These are phyloP conservation scores for Aspergillus pseudonomiae DNA, from an alignment of 2,329 filamentous ascomycete genomes.

Conservation along the genomic window DNA sequence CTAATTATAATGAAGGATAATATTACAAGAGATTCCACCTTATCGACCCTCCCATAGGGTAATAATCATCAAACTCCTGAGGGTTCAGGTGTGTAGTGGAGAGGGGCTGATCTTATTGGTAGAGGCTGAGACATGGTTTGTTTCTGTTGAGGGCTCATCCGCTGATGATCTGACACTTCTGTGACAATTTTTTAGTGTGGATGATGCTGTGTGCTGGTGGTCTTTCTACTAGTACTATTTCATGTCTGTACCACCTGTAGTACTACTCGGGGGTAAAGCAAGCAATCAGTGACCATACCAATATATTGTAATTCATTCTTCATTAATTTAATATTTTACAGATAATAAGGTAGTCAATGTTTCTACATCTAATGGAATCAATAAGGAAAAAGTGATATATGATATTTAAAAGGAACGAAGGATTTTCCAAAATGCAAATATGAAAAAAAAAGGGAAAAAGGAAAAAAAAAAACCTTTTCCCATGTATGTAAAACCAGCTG, in stretches of 20 bases:
- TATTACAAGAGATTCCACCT: not conserved
- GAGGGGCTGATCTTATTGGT: conserved; percentile 22
- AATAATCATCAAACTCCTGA: conserved; percentile 20
- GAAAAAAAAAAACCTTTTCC: not conserved
- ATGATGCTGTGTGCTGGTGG: not conserved
- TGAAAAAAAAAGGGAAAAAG: no score
- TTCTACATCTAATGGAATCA: not conserved
- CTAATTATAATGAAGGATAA: not conserved
- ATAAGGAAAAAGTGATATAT: not conserved
- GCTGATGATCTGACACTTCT: conserved; percentile 26
- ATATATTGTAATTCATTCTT: not conserved
- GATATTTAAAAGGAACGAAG: not conserved
- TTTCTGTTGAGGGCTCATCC: conserved; percentile 29
- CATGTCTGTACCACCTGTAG: not conserved
- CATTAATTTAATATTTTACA: not conserved
- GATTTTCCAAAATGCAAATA: not conserved
- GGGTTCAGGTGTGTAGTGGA: conserved; percentile 19
- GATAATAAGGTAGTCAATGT: not conserved
- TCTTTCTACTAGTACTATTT: no score
- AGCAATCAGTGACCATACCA: not conserved
- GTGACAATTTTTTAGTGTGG: conserved; percentile 18
- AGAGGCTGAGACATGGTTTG: conserved; percentile 38
- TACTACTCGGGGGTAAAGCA: not conserved
- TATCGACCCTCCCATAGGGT: not conserved
- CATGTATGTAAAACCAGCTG: not conserved